Evolutionary conservation across 2,329 filamentous ascomycete genomes (phyloP).

Genomic region (Paradendryphiella salina): DNA sequence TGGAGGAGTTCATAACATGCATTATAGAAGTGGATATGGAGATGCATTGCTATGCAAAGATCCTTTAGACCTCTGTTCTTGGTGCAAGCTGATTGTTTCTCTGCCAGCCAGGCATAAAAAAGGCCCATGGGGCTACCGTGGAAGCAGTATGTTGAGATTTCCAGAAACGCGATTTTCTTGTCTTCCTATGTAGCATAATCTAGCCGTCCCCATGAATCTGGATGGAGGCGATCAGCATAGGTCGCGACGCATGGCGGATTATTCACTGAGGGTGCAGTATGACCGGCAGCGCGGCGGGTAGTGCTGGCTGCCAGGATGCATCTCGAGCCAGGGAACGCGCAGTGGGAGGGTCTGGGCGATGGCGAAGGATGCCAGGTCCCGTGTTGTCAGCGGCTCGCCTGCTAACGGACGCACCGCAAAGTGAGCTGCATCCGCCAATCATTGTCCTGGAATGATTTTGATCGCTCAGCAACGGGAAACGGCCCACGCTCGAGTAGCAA

Average conservation of each 20-base stretch:
- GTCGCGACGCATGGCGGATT: conserved; percentile 28
- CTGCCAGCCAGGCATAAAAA: conserved; percentile 19
- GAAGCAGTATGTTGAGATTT: conserved; percentile 27
- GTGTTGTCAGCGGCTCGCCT: conserved; percentile 32
- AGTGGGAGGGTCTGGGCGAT: conserved; percentile 23
- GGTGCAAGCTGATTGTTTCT: conserved; percentile 36
- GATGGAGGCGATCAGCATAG: conserved; percentile 32
- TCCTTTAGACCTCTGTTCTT: conserved; percentile 18
- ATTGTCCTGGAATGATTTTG: conserved; percentile 29
- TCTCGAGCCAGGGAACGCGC: conserved; percentile 21
- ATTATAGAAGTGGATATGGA: conserved; percentile 35
- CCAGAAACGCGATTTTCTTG: conserved; percentile 14
- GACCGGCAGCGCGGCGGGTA: conserved; percentile 38
- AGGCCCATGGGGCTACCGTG: conserved; percentile 12
- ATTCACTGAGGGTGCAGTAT: conserved; percentile 34
- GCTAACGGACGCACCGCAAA: conserved; percentile 29
- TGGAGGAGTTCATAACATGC: conserved; percentile 33
- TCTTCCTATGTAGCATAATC: conserved; percentile 28
- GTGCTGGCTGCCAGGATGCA: conserved; percentile 25
- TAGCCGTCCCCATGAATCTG: conserved; percentile 31
- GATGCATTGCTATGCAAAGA: conserved; percentile 33
- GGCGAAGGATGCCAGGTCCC: conserved; percentile 31
- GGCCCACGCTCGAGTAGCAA: conserved; percentile 16
- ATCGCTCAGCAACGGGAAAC: conserved; percentile 34
- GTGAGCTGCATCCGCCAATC: conserved; percentile 38